Evolutionary conservation across 257 asterid genomes (phyloP).

Genomic region (Fraxinus pennsylvanica): DNA sequence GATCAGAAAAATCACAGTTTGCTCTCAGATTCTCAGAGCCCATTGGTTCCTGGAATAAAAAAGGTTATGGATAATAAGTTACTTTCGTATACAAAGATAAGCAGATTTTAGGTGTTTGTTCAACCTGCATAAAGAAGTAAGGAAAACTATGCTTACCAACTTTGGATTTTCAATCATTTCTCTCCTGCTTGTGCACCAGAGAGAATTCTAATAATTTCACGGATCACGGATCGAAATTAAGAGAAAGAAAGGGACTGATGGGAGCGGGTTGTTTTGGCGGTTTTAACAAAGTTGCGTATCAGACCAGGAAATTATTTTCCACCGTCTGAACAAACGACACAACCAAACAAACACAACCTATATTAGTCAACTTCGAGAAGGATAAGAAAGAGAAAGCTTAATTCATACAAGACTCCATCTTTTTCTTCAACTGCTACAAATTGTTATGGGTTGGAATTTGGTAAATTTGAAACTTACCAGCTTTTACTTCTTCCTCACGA

Average conservation of each 20-base stretch:
- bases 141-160: slow-evolving; percentile 33
- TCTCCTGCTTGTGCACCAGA: neutral
- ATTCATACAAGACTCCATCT: neutral
- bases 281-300: slow-evolving; percentile 29
- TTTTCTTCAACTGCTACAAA: neutral
- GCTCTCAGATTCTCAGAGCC: slow-evolving; percentile 36
- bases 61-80: neutral
- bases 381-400: slow-evolving; percentile 22
- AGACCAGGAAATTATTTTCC: slow-evolving; percentile 30
- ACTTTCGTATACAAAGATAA: neutral
- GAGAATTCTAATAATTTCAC: neutral
- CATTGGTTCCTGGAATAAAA: slow-evolving; percentile 42
- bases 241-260: slow-evolving; percentile 1
- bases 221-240: slow-evolving; percentile 15
- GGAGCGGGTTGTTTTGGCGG: slow-evolving; percentile 23
- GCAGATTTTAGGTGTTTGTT: too few relatives aligned
- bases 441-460: neutral
- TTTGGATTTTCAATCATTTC: slow-evolving; percentile 34
- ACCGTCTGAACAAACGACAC: slow-evolving; percentile 26
- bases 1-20: slow-evolving; percentile 33
- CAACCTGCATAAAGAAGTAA: neutral
- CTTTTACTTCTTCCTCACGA: neutral
- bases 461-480: neutral
- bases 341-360: slow-evolving; percentile 30
- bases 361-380: slow-evolving; percentile 39